Evolutionary conservation across 805 yeast genomes (phyloP), one percentile per base, ranked within the genome.

Genomic region (Wickerhamiella parazyma): DNA sequence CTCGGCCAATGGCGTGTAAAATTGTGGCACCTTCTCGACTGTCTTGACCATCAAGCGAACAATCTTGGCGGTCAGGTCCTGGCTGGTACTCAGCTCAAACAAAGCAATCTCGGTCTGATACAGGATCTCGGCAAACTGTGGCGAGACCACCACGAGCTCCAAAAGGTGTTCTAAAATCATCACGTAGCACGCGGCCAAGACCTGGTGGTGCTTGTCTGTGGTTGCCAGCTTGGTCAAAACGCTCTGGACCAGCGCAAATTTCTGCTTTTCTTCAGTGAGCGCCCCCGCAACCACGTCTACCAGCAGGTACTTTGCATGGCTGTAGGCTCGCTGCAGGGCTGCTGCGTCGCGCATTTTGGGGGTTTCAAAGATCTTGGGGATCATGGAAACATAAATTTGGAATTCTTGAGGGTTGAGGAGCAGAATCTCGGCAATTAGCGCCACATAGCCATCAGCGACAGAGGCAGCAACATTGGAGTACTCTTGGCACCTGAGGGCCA

Each of bases 41-140:
- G 53, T 36, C 10, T 36, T 33, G 6, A 37, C 38, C 18, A 50
- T 16, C 19, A 50, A 42, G 4, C 39, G 33, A 9, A 50, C 34
- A 4, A 38, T 34, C 11, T 36, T 44, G 10, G 48, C 31, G 2
- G 33, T 25, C 14, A 46, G 25, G 20, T 22, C 21, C 39, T 40
- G 39, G 4, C 17, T 39, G 7, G 45, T 41, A 8, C 42, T 31
- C 11, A 46, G 43, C 28, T 52, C 49, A n/a, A 53, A 25, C n/a
- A 54, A 36, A 1, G 52, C 51, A 6, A 52, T 36, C 3, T 44
- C 42, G 3, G 50, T 50, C 20, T 51, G 53, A 22, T 53, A 52
- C 5, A 54, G 39, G 1, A 51, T 41, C 14, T 41, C 46, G 2
- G 55, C 48, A 1, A 51, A 42, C 0, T 26, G 33, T 4, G 43